Evolutionary conservation across 2,329 filamentous ascomycete genomes (phyloP).

Genomic region (Fusarium pilosicola): DNA sequence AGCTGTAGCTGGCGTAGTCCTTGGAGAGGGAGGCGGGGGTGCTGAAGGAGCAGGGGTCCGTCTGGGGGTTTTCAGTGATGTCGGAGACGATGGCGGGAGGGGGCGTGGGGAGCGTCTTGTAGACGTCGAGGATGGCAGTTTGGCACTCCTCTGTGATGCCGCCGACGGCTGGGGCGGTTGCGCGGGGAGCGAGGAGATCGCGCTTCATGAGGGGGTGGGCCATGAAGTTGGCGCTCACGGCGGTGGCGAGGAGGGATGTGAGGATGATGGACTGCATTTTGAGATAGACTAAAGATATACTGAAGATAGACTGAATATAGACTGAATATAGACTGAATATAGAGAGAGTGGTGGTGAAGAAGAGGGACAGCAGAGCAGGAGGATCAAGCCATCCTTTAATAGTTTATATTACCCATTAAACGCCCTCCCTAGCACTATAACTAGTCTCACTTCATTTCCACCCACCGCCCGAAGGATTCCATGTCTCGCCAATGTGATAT

Average conservation of each 20-base stretch:
- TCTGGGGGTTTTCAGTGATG: slow-evolving; percentile 36
- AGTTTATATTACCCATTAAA: background rate
- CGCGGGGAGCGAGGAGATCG: slow-evolving; percentile 40
- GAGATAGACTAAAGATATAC: background rate
- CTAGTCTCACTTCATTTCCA: slow-evolving; percentile 19
- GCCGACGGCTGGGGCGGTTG: slow-evolving; percentile 24
- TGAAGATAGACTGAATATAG: background rate
- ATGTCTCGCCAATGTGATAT: background rate
- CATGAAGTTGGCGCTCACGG: slow-evolving; percentile 43
- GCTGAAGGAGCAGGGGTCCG: slow-evolving; percentile 48
- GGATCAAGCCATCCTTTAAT: slow-evolving; percentile 6
- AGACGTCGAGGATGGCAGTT: slow-evolving; percentile 37
- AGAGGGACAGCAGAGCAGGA: background rate
- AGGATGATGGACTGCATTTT: slow-evolving; percentile 46
- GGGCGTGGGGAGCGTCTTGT: slow-evolving; percentile 46
- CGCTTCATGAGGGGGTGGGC: slow-evolving; percentile 44
- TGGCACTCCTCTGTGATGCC: slow-evolving; percentile 37
- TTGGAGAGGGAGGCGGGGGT: slow-evolving; percentile 46
- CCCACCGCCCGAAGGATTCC: background rate
- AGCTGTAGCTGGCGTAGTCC: slow-evolving; percentile 48
- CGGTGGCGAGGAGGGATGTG: slow-evolving; percentile 42
- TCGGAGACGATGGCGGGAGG: slow-evolving; percentile 44
- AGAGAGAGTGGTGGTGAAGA: background rate
- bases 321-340: background rate
- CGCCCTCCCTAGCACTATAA: background rate